Percentiles rank a stretch among this genome's conserved stretches.
Conservation (phyloP, 1,139 yeast genomes). For the Maudiozyma humilis region DNA sequence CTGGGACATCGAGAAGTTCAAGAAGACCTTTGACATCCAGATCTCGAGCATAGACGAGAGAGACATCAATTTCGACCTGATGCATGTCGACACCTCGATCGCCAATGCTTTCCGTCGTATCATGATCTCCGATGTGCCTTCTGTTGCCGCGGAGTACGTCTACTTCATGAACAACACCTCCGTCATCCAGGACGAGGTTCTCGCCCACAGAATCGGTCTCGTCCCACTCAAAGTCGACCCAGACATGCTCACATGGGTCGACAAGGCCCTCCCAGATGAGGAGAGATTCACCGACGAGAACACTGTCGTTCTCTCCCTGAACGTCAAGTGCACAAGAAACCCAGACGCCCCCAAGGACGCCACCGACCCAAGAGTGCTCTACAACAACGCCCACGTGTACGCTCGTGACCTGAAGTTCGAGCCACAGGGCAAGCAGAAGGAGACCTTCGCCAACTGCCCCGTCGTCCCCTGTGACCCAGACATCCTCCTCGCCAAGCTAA, state of each 20-base stretch:
- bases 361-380: conserved; percentile 75
- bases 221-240: conserved; percentile 89
- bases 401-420: conserved; percentile 84
- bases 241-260: conserved; percentile 76
- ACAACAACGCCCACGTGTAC: conserved; percentile 76
- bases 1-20: conserved; percentile 82
- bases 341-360: conserved; percentile 74
- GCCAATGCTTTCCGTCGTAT: conserved; percentile 96
- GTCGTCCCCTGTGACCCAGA: conserved; percentile 80
- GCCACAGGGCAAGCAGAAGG: conserved; percentile 83
- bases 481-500: conserved; percentile 77
- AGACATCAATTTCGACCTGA: conserved; percentile 77
- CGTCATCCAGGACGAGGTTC: conserved; percentile 92
- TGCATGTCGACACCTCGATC: conserved; percentile 80
- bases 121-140: conserved; percentile 93
- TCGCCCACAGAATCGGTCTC: conserved; percentile 90
- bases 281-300: conserved; percentile 77
- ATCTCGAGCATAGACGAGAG: conserved; percentile 59
- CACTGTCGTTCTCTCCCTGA: conserved; percentile 75
- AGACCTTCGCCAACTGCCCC: conserved; percentile 56
- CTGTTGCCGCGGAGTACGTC: conserved; percentile 89
- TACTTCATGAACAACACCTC: conserved; percentile 90
- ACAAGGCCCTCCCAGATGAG: conserved; percentile 51
- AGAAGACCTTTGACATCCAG: conserved; percentile 57
- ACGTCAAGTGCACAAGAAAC: conserved; percentile 76